Base-by-base conservation (phyloP, 148 eudicot species). In the Amaranthus palmeri region DNA sequence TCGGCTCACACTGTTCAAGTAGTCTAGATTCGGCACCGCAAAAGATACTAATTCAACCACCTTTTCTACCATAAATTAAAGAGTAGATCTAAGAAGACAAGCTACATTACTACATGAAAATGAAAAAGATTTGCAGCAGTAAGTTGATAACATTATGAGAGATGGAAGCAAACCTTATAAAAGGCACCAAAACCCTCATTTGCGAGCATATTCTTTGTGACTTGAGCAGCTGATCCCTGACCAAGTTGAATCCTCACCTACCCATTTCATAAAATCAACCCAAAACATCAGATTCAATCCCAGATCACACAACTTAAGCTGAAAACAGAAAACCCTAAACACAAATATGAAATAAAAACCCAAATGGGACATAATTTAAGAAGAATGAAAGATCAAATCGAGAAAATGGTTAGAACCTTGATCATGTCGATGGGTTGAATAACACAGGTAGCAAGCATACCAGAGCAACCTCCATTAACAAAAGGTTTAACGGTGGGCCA, bases 201-300 rank as follows among this genome's bases (percentile, higher is more conserved):
- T 73, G 84, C 84, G 52, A 95, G 90, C 96, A 95, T 95, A 83
- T 59, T 89, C 74, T 68, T 85, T 4, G 96, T 95, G 68, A 95
- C 92, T 45, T 63, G 73, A 2, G 41, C 87, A 10, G 96, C 96
- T 65, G 98, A 91, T 82, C 98, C 98, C 78, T 95, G 98, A 62
- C 98, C 98, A 74, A 95, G 67, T 73, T 95, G 98, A 79, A 95
- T 95, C 70, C 98, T 89, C 78, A 95, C 98, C 98, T 93, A 80
- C 65, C 15, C 65, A 79, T 62, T 72, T 70, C 74, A 73, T 69
- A 47, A 77, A 18, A 50, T n/a, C 52, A 61, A 52, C 14, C 47
- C 59, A 57, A 42, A 48, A 56, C 50, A 49, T 11, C 43, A 61
- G n/a, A 12, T 46, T 3, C 15, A 55, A 49, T 15, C 65, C 51